A percentile compares a stretch with the other conserved stretches of the same genome.
phyloP scores from a whole-genome alignment of 2,329 filamentous ascomycete species.

The Fusarium udum region DNA sequence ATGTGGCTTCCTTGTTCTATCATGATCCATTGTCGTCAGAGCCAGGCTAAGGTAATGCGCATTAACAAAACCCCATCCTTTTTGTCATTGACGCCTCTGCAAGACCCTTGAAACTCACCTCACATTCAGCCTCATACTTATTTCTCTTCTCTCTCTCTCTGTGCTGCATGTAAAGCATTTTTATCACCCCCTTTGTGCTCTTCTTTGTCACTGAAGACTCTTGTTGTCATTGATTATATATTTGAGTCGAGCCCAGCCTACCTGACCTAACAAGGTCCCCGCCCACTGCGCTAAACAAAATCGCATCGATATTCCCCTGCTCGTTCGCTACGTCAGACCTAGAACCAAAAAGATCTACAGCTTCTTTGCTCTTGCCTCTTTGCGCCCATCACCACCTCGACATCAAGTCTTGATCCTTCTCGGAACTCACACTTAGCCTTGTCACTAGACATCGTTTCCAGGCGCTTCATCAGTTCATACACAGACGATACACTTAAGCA shows the following conservation, averaged over 20 bases:
- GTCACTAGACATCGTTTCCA: background rate
- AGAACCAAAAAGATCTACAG: conserved; percentile 27
- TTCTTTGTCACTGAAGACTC: background rate
- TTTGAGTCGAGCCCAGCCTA: background rate
- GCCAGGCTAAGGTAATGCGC: background rate
- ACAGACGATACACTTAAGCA: conserved; percentile 13
- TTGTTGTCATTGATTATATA: conserved; percentile 1
- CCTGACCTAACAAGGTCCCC: conserved; percentile 22
- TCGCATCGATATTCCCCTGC: conserved; percentile 26
- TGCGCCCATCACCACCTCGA: conserved; percentile 7
- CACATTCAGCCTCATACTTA: background rate
- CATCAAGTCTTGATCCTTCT: background rate
- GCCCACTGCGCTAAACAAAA: conserved; percentile 30
- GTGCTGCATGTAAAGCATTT: background rate
- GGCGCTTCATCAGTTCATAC: background rate
- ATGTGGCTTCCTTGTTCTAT: conserved; percentile 1
- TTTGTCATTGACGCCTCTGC: background rate
- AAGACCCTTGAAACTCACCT: background rate
- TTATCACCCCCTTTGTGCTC: background rate
- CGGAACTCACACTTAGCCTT: background rate
- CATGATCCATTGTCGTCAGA: background rate
- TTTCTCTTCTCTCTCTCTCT: background rate
- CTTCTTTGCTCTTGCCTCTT: conserved; percentile 19
- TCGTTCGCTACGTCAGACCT: conserved; percentile 36
- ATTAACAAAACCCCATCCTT: conserved; percentile 14